Evolutionary conservation across 2,329 filamentous ascomycete species (phyloP), one percentile per base, ranked within the genome.

Genomic region (Rachicladosporium sp.): DNA sequence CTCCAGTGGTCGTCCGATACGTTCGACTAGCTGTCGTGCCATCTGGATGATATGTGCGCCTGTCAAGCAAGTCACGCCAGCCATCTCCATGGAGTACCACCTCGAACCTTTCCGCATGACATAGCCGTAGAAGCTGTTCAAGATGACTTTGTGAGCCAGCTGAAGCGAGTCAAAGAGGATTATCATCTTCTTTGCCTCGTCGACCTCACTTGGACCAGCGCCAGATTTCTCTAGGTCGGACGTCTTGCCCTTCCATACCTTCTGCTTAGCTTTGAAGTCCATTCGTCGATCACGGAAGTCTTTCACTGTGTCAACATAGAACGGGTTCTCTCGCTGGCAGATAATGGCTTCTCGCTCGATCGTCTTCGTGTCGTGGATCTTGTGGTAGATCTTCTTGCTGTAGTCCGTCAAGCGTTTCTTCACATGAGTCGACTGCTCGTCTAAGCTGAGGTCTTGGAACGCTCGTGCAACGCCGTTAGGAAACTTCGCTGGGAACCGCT

Each of bases 71-170:
- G 91, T 98, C 4, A 98, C 91, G 51, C 91, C 91, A 10, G 93
- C 91, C 91, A 98, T 98, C 59, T 98, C 91, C 74, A 98, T 80
- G 11, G 91, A 98, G 59, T 98, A 98, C 91, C 91, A 98, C 40
- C 91, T 78, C 30, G 91, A 98, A 29, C 91, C 91, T 60, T 98
- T 98, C 66, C 91, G 75, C 91, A 98, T 98, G 60, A 96, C 91
- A 58, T 98, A 98, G 47, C 91, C 91, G 52, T 98, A 98, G 68
- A 98, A 98, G 41, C 87, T 94, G 68, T 98, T 98, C 40, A 98
- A 62, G 71, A 98, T 98, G 66, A 98, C 91, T 61, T 98, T 98
- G 69, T 98, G 91, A 0, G 91, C 91, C 52, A 98, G 70, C 60
- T 98, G 93, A 42, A 98, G 69, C 0, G 91, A 98, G 59, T 98